Evolutionary conservation across 805 yeast species (phyloP).

Genomic region (Metschnikowia gelsemii): DNA sequence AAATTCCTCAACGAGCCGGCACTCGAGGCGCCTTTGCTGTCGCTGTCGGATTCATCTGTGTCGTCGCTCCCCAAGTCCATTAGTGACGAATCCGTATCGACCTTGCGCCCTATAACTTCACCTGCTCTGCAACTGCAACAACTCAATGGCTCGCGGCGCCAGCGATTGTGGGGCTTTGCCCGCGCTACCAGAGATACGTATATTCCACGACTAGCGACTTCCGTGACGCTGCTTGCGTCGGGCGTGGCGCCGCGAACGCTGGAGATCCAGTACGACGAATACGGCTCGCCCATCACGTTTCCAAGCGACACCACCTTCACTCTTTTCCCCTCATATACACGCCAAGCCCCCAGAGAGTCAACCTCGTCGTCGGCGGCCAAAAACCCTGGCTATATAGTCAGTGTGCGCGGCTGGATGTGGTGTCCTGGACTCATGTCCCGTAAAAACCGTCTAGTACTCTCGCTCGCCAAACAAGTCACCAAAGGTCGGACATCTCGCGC

Average conservation of each 20-base stretch:
- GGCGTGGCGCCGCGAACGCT: conserved; percentile 38
- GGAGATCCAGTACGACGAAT: conserved; percentile 19
- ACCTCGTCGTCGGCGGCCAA: too few species aligned
- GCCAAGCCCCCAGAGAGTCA: too few species aligned
- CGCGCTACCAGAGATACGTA: conserved; percentile 56
- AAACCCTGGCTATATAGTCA: conserved; percentile 49
- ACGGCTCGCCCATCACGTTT: conserved; percentile 26
- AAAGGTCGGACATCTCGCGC: conserved; percentile 33
- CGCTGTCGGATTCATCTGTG: too few species aligned
- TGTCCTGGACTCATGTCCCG: conserved; percentile 70
- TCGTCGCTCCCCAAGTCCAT: too few species aligned
- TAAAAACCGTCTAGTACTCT: conserved; percentile 65
- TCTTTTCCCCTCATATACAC: conserved; percentile 42
- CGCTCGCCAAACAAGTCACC: conserved; percentile 67
- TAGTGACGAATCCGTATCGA: conserved; percentile 5
- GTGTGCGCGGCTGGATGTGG: conserved; percentile 70
- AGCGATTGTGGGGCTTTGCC: conserved; percentile 49
- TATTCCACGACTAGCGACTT: conserved; percentile 50
- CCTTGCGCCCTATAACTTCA: conserved; percentile 7
- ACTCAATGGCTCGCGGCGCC: conserved; percentile 47
- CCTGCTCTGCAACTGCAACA: conserved; percentile 7
- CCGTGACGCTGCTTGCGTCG: conserved; percentile 48
- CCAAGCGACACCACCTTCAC: conserved; percentile 62
- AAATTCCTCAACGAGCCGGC: conserved; percentile 1
- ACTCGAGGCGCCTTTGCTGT: too few species aligned